Percentiles rank a stretch among this genome's conserved stretches.
phyloP scores from a whole-genome alignment of 2,329 filamentous ascomycete species.

The Ascocoryne sarcoides region DNA sequence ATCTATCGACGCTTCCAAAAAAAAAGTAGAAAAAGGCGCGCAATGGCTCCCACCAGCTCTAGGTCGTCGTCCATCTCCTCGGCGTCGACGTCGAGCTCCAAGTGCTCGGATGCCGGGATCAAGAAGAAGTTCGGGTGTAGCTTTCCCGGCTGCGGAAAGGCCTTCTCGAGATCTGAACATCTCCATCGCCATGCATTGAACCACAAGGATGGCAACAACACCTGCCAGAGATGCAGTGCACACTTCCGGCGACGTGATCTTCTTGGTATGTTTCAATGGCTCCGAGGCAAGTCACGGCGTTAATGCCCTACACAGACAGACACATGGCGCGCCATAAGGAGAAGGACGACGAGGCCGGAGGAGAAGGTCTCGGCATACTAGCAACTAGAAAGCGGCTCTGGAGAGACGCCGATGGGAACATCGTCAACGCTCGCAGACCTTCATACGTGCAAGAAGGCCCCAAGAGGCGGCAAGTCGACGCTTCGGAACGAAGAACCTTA shows the following conservation, averaged over 20 bases:
- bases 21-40: constrained; percentile 3
- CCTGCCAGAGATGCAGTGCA: constrained; percentile 43
- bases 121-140: constrained; percentile 33
- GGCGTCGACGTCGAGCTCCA: constrained; percentile 18
- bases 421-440: constrained; percentile 34
- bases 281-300: no score
- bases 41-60: constrained; percentile 21
- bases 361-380: constrained; percentile 36
- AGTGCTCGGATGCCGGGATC: constrained; percentile 11
- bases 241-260: constrained; percentile 48
- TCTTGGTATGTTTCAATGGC: constrained; percentile 41
- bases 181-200: constrained; percentile 43
- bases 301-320: constrained; percentile 34
- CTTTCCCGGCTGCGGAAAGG: constrained; percentile 35
- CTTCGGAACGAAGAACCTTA: constrained; percentile 13
- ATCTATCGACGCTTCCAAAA: neutral
- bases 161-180: constrained; percentile 43
- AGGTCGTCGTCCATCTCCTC: constrained; percentile 23
- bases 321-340: constrained; percentile 40
- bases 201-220: constrained; percentile 39
- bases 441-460: constrained; percentile 24
- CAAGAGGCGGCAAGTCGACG: constrained; percentile 19
- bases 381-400: constrained; percentile 42
- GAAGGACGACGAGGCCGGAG: constrained; percentile 42
- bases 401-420: constrained; percentile 38